Base-by-base conservation (phyloP, 164 flowering plant genomes). In the Warburgia ugandensis region DNA sequence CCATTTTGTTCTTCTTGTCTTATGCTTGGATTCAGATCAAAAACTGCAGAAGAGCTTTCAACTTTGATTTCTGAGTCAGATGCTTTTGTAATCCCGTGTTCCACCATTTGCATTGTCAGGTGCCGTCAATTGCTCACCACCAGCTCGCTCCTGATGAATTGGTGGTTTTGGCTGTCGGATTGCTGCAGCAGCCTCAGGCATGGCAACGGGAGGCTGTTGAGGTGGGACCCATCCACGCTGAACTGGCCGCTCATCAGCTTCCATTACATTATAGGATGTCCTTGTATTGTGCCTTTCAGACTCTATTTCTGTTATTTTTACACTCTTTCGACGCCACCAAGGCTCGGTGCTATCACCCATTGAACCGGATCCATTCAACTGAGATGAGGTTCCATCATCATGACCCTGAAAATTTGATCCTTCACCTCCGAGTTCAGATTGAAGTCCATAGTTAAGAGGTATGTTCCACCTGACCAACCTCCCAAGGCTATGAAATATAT, bases 141-240 rank as follows among this genome's bases (percentile, higher is more conserved):
- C 58, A 32, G 52, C 17, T 48, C 43, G 71, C 28, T 78, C 87
- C 48, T 54, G 66, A 45, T 54, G 77, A 53, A 40, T 33, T 0
- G 56, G 2, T 13, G 78, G 33, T 61, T 89, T 94, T 16, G 84
- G 87, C 43, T 83, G 80, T 37, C 97, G 66, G 48, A 94, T 89
- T 52, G 99, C 99, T 52, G 69, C 86, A 20, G 81, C 97, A 33
- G 99, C 99, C 68, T 83, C 97, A 9, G 96, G 70, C 80, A 86
- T 79, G 43, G 67, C 81, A 55, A 94, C 78, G 12, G 92, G 85
- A 5, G 99, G 97, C 5, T 87, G 87, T 61, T 73, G 92, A 29
- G 97, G 97, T 22, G 99, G 97, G 31, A 84, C 84, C 99, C 99
- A 94, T 5, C 77, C 37, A 30, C 86, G 81, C 42, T 55, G 77